Evolutionary conservation across 306 rosid genomes (phyloP), one percentile per base, ranked within the genome.

Genomic region (Carpinus fangiana): DNA sequence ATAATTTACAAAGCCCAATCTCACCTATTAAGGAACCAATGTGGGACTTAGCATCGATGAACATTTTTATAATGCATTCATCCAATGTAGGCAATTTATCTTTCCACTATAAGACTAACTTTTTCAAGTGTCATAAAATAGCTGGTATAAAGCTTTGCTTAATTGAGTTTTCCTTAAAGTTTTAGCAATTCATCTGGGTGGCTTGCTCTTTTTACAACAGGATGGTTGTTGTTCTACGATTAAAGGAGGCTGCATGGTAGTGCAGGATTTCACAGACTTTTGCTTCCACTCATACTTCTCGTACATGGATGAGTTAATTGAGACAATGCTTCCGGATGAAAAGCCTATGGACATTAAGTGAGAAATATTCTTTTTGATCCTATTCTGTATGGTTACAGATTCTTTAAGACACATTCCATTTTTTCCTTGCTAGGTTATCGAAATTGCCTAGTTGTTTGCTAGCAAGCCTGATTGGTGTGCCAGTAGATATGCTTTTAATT

Each of bases 211-310:
- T 61, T 72, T 71, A 61, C 60, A 13, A 60, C 78, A 93, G 97
- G 93, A 93, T 79, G 98, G 97, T 53, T 74, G 87, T 80, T 88
- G 87, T 88, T 87, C 91, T 54, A 91, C 97, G 50, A 83, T 91
- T 73, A 81, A 87, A 86, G 85, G 88, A 60, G 81, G 93, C 80
- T 90, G 88, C 85, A 80, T 65, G 16, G 82, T 86, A 28, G 98
- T 93, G 73, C 85, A 77, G 80, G 97, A 93, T 82, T 82, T 90
- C 56, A 89, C 87, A 36, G 93, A 93, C 74, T 91, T 90, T 74
- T 91, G 93, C 81, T 93, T 91, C 69, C 92, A 91, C 82, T 93
- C 98, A 20, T 93, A 88, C 77, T 93, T 93, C 81, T 91, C 98
- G 73, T 93, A 82, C 80, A 90, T 90, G 93, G 98, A 93, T 86